A percentile compares a stretch with the other conserved stretches of the same genome.
Evolutionary conservation across 1,139 yeast genomes (phyloP).

Genomic region (Torulaspora globosa): DNA sequence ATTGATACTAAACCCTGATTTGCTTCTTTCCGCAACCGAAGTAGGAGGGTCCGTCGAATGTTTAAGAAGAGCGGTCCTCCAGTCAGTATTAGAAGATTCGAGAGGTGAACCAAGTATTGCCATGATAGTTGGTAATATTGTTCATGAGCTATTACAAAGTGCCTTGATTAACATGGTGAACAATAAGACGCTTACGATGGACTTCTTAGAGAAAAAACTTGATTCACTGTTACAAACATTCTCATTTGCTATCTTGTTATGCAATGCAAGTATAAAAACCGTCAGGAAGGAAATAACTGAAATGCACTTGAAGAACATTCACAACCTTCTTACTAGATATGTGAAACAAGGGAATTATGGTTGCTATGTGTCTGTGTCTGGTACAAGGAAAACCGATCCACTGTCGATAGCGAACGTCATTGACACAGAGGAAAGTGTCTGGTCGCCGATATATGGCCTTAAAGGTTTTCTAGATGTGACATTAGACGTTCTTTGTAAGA

Average conservation of each 20-base stretch:
- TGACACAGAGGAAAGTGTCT: conserved; percentile 84
- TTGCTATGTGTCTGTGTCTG: conserved; percentile 39
- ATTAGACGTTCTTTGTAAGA: conserved; percentile 51
- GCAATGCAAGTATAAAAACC: conserved; percentile 49
- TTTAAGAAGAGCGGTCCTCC: conserved; percentile 63
- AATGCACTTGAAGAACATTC: conserved; percentile 55
- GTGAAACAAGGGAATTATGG: conserved; percentile 30
- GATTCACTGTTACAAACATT: conserved; percentile 44
- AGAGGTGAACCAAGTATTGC: conserved; percentile 54
- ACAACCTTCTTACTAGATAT: conserved; percentile 58
- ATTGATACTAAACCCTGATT: conserved; percentile 79
- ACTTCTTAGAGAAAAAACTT: conserved; percentile 45
- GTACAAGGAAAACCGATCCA: conserved; percentile 41
- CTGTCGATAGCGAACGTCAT: conserved; percentile 61
- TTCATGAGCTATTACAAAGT: conserved; percentile 73
- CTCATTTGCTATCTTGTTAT: conserved; percentile 52
- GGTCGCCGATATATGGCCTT: conserved; percentile 91
- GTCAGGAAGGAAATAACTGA: conserved; percentile 45
- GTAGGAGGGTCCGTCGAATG: conserved; percentile 75
- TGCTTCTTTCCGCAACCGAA: conserved; percentile 73
- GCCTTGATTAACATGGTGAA: conserved; percentile 49
- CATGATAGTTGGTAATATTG: conserved; percentile 69
- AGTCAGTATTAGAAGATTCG: conserved; percentile 50
- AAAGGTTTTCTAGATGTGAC: conserved; percentile 90
- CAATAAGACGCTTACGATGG: conserved; percentile 31